phyloP scores from a whole-genome alignment of 176 grass and related monocot genomes.

The Cenchrus fungigraminus region DNA sequence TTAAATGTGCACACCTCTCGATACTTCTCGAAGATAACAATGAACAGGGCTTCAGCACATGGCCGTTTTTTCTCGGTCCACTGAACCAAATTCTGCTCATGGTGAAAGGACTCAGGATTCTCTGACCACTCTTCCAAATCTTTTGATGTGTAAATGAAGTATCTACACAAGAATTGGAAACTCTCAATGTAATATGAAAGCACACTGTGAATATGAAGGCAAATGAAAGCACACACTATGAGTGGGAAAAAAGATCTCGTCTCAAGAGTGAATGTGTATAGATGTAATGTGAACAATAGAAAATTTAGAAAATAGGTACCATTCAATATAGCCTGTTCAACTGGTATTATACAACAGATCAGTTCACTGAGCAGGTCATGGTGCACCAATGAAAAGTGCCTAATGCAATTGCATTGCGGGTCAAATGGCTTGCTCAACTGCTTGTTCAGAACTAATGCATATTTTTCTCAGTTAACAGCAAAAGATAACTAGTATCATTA shows the following conservation, averaged over 20 bases:
- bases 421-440: constrained; percentile 8
- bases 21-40: constrained; percentile 95
- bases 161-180: constrained; percentile 55
- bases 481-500: neutral
- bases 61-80: constrained; percentile 93
- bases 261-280: neutral
- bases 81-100: constrained; percentile 96
- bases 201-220: neutral
- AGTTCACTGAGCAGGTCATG: neutral
- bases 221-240: too few species aligned
- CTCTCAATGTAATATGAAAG: constrained; percentile 9
- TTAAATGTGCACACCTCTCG: constrained; percentile 63
- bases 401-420: constrained; percentile 1
- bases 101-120: constrained; percentile 89
- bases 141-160: constrained; percentile 96
- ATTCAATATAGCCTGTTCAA: neutral
- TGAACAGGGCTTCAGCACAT: constrained; percentile 96
- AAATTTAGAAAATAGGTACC: neutral
- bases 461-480: constrained; percentile 6
- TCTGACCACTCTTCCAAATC: constrained; percentile 92
- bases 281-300: neutral
- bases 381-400: constrained; percentile 8
- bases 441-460: neutral
- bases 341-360: constrained; percentile 20
- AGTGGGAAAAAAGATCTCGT: neutral